Evolutionary conservation across 1,139 yeast genomes (phyloP).

Genomic region (Saccharomyces hybrid): DNA sequence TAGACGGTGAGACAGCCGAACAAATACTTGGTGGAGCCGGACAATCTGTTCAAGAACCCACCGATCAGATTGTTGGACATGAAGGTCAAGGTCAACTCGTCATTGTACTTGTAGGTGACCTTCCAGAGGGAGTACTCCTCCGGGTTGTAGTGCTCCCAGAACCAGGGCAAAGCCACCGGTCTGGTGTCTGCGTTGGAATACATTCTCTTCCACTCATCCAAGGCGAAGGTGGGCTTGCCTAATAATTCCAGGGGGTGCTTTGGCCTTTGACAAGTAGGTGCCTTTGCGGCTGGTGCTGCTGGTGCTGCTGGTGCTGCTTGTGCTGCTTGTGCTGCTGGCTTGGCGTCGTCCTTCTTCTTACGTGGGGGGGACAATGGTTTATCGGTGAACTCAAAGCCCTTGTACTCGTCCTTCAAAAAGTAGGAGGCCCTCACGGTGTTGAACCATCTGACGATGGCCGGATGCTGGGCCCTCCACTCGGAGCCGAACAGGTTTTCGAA

Average conservation of each 20-base stretch:
- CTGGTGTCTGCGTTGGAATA: constrained; percentile 98
- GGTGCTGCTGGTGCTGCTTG: constrained; percentile 18
- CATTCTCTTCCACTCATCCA: constrained; percentile 94
- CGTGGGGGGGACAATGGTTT: constrained; percentile 73
- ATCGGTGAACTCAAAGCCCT: constrained; percentile 46
- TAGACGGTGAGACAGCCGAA: constrained; percentile 91
- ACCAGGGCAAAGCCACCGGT: constrained; percentile 91
- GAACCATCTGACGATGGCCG: constrained; percentile 81
- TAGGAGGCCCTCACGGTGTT: constrained; percentile 57
- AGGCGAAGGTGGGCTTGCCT: constrained; percentile 60
- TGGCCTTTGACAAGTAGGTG: constrained; percentile 36
- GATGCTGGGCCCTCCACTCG: constrained; percentile 71
- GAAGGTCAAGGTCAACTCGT: constrained; percentile 91
- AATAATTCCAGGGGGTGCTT: constrained; percentile 88
- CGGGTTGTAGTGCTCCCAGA: constrained; percentile 93
- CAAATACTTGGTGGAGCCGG: constrained; percentile 87
- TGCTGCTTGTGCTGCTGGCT: constrained; percentile 13
- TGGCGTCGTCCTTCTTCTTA: constrained; percentile 49
- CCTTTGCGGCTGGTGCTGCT: constrained; percentile 12
- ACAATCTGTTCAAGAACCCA: constrained; percentile 95
- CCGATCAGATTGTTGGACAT: constrained; percentile 98
- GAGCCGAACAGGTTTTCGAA: constrained; percentile 63
- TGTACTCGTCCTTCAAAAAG: constrained; percentile 42
- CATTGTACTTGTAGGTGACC: constrained; percentile 96
- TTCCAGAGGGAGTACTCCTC: constrained; percentile 93